Evolutionary conservation across 2,329 filamentous ascomycete genomes (phyloP).

Genomic region (Colletotrichum chrysophilum): DNA sequence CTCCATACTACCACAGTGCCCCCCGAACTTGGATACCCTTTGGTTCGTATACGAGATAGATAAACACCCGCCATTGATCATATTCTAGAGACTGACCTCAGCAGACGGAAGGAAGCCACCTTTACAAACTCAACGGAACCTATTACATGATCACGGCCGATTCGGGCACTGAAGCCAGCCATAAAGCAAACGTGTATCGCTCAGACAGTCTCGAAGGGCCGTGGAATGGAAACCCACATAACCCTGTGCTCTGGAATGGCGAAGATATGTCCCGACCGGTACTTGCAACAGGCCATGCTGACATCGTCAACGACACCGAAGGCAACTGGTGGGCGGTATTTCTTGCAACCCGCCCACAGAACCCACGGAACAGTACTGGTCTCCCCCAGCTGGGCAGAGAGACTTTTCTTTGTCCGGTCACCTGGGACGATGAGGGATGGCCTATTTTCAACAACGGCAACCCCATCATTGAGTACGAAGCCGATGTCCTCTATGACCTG

Average conservation of each 20-base stretch:
- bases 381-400: conserved; percentile 20
- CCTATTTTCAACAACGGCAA: conserved; percentile 18
- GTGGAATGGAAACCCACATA: conserved; percentile 20
- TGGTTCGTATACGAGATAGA: conserved; percentile 31
- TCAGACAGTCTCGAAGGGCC: conserved; percentile 8
- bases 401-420: conserved; percentile 19
- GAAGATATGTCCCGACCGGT: conserved; percentile 19
- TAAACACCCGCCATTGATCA: conserved; percentile 16
- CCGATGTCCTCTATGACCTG: conserved; percentile 17
- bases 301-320: conserved; percentile 13
- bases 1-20: conserved; percentile 20
- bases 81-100: not conserved
- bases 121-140: conserved; percentile 20
- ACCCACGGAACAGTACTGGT: conserved; percentile 9
- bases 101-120: conserved; percentile 19
- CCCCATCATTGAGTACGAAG: conserved; percentile 13
- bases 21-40: conserved; percentile 31
- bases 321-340: conserved; percentile 23
- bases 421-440: conserved; percentile 20
- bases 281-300: conserved; percentile 20
- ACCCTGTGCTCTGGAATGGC: conserved; percentile 21
- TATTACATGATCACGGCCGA: conserved; percentile 24
- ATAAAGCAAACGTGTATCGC: conserved; percentile 19
- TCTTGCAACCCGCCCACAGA: conserved; percentile 17
- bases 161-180: conserved; percentile 16